Base-by-base conservation (phyloP, 805 yeast genomes). In the Kuraishia piskuri region DNA sequence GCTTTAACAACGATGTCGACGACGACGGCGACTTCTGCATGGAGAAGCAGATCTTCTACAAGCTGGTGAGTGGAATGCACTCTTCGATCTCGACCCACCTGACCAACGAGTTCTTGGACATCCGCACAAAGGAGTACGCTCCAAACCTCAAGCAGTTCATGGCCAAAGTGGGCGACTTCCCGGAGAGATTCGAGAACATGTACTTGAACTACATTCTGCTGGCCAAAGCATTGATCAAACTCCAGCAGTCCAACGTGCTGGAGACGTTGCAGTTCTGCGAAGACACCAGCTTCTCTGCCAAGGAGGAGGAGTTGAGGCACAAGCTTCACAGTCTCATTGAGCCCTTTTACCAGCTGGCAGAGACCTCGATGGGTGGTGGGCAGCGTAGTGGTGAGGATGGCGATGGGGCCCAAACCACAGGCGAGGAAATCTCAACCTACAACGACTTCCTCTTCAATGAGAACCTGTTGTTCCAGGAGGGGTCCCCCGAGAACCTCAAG, bases 81-180 rank as follows among this genome's bases (percentile, higher is more conserved):
- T 90, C 97, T 1, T 88, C 96, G 1, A 90, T 94, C 56, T 92
- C 96, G 6, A 90, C 96, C 1, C 99, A 94, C 69, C 74, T 94
- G 56, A 81, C 96, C 19, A 88, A 87, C 64, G 97, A 92, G 63
- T 88, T 79, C 66, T 74, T 87, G 57, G 79, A 88, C 66, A 64
- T 76, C 53, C 77, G 76, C 48, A 82, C 94, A 1, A 91, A 88
- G 26, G 77, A 80, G 51, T 92, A 96, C 82, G 88, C 81, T 31
- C 97, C 97, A 20, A 85, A 90, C 65, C 73, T 90, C 54, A 80
- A 82, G 46, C 76, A 88, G 48, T 94, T 91, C 69, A 86, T 90
- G 88, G 81, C 81, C 58, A 79, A 96, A 59, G 98, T 94, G 12
- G 99, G 99, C 21, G 76, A 84, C 57, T 83, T 81, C 71, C 92